Percentiles rank a stretch among this genome's conserved stretches.
Conservation (phyloP, 306 rosid genomes). For the Adenanthera pavonina region DNA sequence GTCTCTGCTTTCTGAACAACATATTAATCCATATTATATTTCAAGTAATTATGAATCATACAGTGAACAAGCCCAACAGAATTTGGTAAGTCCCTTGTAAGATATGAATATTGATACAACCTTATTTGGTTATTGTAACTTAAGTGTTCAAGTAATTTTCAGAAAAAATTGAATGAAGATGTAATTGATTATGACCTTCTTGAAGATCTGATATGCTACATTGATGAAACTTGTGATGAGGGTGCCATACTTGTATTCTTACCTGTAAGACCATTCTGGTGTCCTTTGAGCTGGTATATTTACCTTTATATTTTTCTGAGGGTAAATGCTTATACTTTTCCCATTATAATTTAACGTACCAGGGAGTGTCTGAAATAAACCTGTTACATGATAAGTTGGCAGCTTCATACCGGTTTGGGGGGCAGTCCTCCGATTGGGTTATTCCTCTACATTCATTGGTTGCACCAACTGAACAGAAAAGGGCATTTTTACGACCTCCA, state of each 20-base stretch:
- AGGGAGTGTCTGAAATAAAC: conserved; percentile 90
- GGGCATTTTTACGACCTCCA: conserved; percentile 84
- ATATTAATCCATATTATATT: conserved; percentile 66
- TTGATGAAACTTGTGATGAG: conserved; percentile 75
- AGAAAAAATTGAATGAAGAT: conserved; percentile 90
- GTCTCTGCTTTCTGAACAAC: conserved; percentile 74
- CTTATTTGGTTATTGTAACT: conserved; percentile 32
- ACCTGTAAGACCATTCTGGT: conserved; percentile 67
- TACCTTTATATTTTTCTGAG: conserved; percentile 23
- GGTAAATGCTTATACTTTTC: conserved; percentile 7
- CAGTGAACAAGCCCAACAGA: conserved; percentile 78
- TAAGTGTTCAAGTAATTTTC: conserved; percentile 35
- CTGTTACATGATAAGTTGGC: conserved; percentile 71
- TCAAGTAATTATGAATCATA: conserved; percentile 65
- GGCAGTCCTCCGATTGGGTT: conserved; percentile 91
- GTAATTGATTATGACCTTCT: conserved; percentile 93
- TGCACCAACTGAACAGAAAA: conserved; percentile 81
- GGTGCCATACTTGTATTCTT: conserved; percentile 94
- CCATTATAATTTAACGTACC: conserved; percentile 37
- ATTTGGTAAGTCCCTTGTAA: conserved; percentile 62
- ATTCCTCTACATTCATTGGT: conserved; percentile 87
- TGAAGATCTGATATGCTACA: conserved; percentile 82
- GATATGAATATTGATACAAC: conserved; percentile 28
- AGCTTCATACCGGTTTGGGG: conserved; percentile 85
- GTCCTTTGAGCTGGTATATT: conserved; percentile 33